These are phyloP conservation scores for Pholiota molesta DNA, from an alignment of 768 basidiomycete genomes.

Conservation along the genomic window DNA sequence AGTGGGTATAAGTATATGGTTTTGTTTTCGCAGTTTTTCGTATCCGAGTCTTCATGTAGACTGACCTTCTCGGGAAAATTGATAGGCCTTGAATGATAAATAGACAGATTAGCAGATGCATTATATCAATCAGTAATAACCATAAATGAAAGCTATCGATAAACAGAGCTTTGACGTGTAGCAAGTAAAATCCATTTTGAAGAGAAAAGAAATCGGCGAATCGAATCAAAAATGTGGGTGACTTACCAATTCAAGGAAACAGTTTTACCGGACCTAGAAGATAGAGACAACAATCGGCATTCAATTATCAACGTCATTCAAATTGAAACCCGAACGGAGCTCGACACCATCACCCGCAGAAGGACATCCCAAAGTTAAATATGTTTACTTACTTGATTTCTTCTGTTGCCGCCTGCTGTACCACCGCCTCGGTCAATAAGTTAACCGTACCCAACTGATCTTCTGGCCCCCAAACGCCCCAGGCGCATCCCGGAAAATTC, in stretches of 20 bases:
- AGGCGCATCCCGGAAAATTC: slow-evolving; percentile 64
- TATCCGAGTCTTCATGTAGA: background rate
- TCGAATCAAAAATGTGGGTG: too few species aligned
- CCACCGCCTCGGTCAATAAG: slow-evolving; percentile 63
- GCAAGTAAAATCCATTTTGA: background rate
- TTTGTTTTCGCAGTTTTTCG: too few species aligned
- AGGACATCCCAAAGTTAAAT: background rate
- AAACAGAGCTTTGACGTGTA: background rate
- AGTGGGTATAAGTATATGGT: background rate
- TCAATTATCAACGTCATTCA: background rate
- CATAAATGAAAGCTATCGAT: background rate
- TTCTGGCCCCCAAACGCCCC: slow-evolving; percentile 67
- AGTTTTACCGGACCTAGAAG: slow-evolving; percentile 49
- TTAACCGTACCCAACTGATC: slow-evolving; percentile 73
- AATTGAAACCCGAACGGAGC: background rate
- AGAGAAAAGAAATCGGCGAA: background rate
- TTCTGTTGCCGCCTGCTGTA: slow-evolving; percentile 56
- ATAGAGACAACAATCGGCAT: background rate
- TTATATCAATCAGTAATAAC: background rate
- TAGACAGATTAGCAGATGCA: background rate
- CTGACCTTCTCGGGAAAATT: slow-evolving; percentile 66
- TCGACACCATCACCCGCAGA: background rate
- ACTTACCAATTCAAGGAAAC: slow-evolving; percentile 67
- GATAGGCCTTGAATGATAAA: slow-evolving; percentile 54
- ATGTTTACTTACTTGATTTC: slow-evolving; percentile 46